A percentile compares a stretch with the other conserved stretches of the same genome.
phyloP scores from a whole-genome alignment of 257 asterid species.

The Perilla frutescens region DNA sequence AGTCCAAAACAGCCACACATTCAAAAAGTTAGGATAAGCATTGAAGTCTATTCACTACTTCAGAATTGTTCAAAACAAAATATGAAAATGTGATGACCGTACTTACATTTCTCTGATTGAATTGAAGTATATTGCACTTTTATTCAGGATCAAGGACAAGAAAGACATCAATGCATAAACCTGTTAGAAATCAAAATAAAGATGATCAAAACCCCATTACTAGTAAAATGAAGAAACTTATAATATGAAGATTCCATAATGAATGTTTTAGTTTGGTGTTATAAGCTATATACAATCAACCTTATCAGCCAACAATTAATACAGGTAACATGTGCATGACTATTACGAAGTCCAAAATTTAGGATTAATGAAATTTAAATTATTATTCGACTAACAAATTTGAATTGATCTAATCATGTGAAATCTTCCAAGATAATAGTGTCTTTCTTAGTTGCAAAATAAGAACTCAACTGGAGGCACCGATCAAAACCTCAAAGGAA shows the following conservation, averaged over 20 bases:
- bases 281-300: conserved; percentile 17
- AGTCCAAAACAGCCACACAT: not conserved
- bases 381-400: not conserved
- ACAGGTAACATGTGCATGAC: not conserved
- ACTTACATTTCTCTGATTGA: conserved; percentile 95
- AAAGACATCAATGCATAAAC: conserved; percentile 95
- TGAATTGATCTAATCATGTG: not conserved
- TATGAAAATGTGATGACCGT: conserved; percentile 6
- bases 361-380: not conserved
- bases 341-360: not conserved
- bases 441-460: not conserved
- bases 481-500: conserved; percentile 4
- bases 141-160: conserved; percentile 75
- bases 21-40: conserved; percentile 11
- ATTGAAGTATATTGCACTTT: conserved; percentile 85
- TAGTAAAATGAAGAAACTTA: conserved; percentile 27
- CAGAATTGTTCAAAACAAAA: conserved; percentile 10
- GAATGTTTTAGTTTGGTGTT: not conserved
- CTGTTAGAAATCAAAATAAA: conserved; percentile 51
- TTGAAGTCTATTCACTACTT: not conserved
- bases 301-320: conserved; percentile 10
- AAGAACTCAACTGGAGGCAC: conserved; percentile 8
- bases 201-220: conserved; percentile 28
- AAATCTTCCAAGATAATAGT: not conserved
- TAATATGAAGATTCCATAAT: conserved; percentile 14